Conservation (phyloP, 805 yeast species). For the Barnettozyma vustinii region DNA sequence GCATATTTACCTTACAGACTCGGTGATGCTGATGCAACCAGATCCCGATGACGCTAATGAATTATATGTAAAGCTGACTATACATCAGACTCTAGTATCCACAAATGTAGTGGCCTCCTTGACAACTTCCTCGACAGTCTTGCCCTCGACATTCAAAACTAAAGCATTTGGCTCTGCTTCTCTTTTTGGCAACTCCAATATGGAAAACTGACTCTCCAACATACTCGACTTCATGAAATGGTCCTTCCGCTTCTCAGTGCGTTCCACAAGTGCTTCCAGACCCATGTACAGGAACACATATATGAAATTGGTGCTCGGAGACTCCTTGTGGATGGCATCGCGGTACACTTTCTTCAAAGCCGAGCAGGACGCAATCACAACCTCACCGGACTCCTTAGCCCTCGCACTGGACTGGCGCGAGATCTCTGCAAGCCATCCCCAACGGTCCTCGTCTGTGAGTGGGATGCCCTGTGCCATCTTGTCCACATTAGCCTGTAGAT, state of each 20-base stretch:
- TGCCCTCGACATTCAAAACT: slow-evolving; percentile 27
- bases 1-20: too few relatives aligned
- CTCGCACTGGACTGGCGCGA: slow-evolving; percentile 34
- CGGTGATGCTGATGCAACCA: too few relatives aligned
- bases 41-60: too few relatives aligned
- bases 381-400: slow-evolving; percentile 29
- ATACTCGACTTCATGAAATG: slow-evolving; percentile 88
- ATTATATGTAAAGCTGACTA: too few relatives aligned
- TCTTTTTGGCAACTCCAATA: slow-evolving; percentile 60
- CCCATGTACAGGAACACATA: slow-evolving; percentile 67
- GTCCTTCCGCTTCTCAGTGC: slow-evolving; percentile 60
- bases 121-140: slow-evolving; percentile 15
- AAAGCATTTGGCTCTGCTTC: slow-evolving; percentile 28
- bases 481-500: slow-evolving; percentile 64
- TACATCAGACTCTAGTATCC: not conserved
- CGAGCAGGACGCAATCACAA: slow-evolving; percentile 72
- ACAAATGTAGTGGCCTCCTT: slow-evolving; percentile 10
- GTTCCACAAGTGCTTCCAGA: slow-evolving; percentile 49
- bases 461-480: slow-evolving; percentile 85
- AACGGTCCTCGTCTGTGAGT: slow-evolving; percentile 82
- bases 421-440: slow-evolving; percentile 76
- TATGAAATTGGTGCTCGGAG: slow-evolving; percentile 37
- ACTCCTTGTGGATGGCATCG: slow-evolving; percentile 41
- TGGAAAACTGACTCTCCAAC: slow-evolving; percentile 74
- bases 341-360: slow-evolving; percentile 75